Conservation (phyloP, 352 stramenopile species). For the Pythium coloratum region DNA sequence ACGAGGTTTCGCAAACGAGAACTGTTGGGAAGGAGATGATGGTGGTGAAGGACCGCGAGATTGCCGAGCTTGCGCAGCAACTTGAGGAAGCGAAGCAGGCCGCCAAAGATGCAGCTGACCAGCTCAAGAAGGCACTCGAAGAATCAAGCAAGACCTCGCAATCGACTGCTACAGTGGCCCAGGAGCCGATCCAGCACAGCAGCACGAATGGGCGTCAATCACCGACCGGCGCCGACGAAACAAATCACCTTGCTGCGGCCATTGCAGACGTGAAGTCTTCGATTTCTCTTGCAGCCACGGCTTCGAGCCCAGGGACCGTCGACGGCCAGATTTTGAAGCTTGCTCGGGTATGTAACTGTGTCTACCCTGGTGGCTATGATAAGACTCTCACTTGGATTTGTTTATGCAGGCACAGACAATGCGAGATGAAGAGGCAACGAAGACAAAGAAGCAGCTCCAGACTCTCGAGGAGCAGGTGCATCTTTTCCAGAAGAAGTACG, state of each 20-base stretch:
- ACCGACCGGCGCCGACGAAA: slow-evolving; percentile 2
- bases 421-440: slow-evolving; percentile 40
- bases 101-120: slow-evolving; percentile 23
- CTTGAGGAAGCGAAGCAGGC: slow-evolving; percentile 42
- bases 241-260: slow-evolving; percentile 12
- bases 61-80: slow-evolving; percentile 46
- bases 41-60: slow-evolving; percentile 52
- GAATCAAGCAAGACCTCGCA: neutral
- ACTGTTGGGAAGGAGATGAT: slow-evolving; percentile 44
- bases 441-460: slow-evolving; percentile 45
- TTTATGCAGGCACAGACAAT: slow-evolving; percentile 28
- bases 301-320: slow-evolving; percentile 10
- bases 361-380: neutral
- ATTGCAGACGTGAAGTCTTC: slow-evolving; percentile 38
- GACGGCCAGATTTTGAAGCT: slow-evolving; percentile 35
- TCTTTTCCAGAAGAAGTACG: slow-evolving; percentile 60
- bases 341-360: slow-evolving; percentile 21
- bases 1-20: slow-evolving; percentile 39
- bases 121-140: slow-evolving; percentile 12
- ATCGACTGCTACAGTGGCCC: neutral
- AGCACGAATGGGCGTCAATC: neutral
- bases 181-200: neutral
- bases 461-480: slow-evolving; percentile 45
- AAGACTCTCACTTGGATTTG: neutral
- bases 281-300: slow-evolving; percentile 40